Evolutionary conservation across 805 yeast species (phyloP).

Genomic region (Ogataea populi-albae): DNA sequence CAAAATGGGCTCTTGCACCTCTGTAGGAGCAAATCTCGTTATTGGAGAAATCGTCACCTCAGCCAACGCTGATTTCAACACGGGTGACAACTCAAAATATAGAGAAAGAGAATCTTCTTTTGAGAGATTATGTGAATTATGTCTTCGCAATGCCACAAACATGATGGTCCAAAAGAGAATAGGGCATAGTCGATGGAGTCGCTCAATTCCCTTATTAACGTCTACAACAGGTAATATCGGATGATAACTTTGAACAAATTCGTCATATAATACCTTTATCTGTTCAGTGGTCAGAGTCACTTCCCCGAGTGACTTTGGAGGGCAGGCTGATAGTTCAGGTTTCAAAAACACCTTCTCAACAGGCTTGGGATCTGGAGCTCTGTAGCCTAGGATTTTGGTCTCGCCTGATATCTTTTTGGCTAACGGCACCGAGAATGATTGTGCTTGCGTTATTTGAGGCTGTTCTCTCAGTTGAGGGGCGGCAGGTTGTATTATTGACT

Average conservation of each 20-base stretch:
- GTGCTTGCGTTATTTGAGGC: too few relatives aligned
- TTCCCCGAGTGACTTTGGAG: slow-evolving; percentile 70
- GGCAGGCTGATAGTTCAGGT: slow-evolving; percentile 43
- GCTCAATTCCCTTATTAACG: slow-evolving; percentile 75
- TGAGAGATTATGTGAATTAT: slow-evolving; percentile 31
- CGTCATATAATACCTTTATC: slow-evolving; percentile 61
- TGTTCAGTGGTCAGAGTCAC: slow-evolving; percentile 58
- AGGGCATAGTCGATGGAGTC: slow-evolving; percentile 76
- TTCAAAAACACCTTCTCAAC: slow-evolving; percentile 18
- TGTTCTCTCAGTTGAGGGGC: too few relatives aligned
- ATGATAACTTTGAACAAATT: slow-evolving; percentile 76
- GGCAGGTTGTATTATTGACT: too few relatives aligned
- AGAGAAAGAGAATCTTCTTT: slow-evolving; percentile 34
- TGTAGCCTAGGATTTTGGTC: slow-evolving; percentile 1
- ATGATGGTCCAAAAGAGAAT: slow-evolving; percentile 91
- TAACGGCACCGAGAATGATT: too few relatives aligned
- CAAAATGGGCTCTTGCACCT: slow-evolving; percentile 73
- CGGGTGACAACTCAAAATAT: slow-evolving; percentile 61
- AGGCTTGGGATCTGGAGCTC: slow-evolving; percentile 16
- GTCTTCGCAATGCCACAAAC: slow-evolving; percentile 76
- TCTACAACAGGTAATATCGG: slow-evolving; percentile 87
- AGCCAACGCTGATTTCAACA: slow-evolving; percentile 73
- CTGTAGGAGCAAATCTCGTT: slow-evolving; percentile 76
- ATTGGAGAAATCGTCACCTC: slow-evolving; percentile 90
- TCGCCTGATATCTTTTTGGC: slow-evolving; percentile 14